Evolutionary conservation across 2,329 filamentous ascomycete species (phyloP), one percentile per base, ranked within the genome.

Genomic region (Colletotrichum karsti): DNA sequence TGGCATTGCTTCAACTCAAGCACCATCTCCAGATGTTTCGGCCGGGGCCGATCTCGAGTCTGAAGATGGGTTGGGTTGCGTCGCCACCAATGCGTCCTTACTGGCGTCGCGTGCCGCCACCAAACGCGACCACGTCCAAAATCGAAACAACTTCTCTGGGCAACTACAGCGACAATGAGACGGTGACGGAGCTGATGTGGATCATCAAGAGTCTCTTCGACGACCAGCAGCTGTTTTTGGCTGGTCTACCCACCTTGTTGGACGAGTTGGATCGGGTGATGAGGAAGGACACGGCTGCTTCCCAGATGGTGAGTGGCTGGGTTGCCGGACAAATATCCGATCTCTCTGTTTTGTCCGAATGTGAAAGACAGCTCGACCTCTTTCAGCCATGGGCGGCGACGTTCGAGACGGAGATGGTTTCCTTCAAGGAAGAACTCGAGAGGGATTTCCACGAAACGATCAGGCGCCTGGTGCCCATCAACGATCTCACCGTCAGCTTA

Each of bases 201-300:
- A 73, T 84, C 0, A 73, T 85, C 3, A 46, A 55, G 3, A 78
- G 72, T 0, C 60, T 86, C 7, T 82, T 78, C 75, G 79, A 83
- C 46, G 77, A 81, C 41, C 3, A 74, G 0, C 15, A 74, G 2
- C 69, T 81, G 1, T 77, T 79, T 46, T 55, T 83, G 1, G 57
- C 67, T 7, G 70, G 79, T 3, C 64, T 84, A 26, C 74, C 78
- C 2, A 72, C 73, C 5, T 28, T 84, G 1, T 67, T 87, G 12
- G 85, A 88, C 67, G 84, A 87, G 70, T 72, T 88, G 2, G 83
- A 84, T 24, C 80, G 82, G 7, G 74, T 85, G 4, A 63, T 85
- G 1, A 70, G 81, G 57, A 70, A 73, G 1, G 80, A 86, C 6
- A 71, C 75, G 1, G 65, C 74, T 7, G 79, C 77, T 1, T 73